A percentile compares a stretch with the other conserved stretches of the same genome.
Conservation (phyloP, 1,284 basidiomycete genomes). For the Taiwanofungus camphoratus region DNA sequence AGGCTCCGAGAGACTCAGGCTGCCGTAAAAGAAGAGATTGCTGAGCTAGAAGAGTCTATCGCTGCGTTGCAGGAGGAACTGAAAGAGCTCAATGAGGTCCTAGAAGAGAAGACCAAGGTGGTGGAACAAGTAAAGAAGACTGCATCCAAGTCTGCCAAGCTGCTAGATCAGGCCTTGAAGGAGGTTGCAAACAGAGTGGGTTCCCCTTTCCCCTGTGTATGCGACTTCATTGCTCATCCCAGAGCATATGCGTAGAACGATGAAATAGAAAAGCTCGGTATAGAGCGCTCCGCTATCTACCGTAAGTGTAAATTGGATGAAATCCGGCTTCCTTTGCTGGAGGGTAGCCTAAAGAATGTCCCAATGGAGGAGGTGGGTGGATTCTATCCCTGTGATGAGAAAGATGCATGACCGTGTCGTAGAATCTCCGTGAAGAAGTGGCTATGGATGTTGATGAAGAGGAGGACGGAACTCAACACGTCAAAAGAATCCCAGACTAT, state of each 20-base stretch:
- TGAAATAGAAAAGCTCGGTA: slow-evolving; percentile 84
- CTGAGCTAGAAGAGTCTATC: slow-evolving; percentile 56
- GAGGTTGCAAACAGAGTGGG: slow-evolving; percentile 79
- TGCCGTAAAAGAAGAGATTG: slow-evolving; percentile 60
- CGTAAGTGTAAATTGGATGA: slow-evolving; percentile 93
- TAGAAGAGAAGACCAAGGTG: slow-evolving; percentile 63
- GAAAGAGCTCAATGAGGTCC: slow-evolving; percentile 50
- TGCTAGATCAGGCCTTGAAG: slow-evolving; percentile 83
- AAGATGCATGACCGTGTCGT: slow-evolving; percentile 2
- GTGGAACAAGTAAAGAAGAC: slow-evolving; percentile 78
- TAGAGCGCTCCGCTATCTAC: slow-evolving; percentile 86
- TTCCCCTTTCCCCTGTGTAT: slow-evolving; percentile 9
- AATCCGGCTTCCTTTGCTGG: slow-evolving; percentile 74
- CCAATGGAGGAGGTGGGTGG: slow-evolving; percentile 89
- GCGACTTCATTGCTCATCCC: not conserved
- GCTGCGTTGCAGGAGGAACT: slow-evolving; percentile 57
- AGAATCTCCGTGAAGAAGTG: slow-evolving; percentile 81
- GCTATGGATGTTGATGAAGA: slow-evolving; percentile 89
- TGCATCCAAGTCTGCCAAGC: slow-evolving; percentile 64
- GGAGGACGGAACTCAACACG: slow-evolving; percentile 68
- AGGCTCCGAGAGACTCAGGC: slow-evolving; percentile 56
- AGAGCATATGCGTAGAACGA: slow-evolving; percentile 62
- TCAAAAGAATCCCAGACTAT: slow-evolving; percentile 73
- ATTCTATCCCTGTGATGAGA: not conserved
- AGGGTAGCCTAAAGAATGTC: slow-evolving; percentile 80